Base-by-base conservation (phyloP, 345 rosid genomes). In the Pistacia atlantica region DNA sequence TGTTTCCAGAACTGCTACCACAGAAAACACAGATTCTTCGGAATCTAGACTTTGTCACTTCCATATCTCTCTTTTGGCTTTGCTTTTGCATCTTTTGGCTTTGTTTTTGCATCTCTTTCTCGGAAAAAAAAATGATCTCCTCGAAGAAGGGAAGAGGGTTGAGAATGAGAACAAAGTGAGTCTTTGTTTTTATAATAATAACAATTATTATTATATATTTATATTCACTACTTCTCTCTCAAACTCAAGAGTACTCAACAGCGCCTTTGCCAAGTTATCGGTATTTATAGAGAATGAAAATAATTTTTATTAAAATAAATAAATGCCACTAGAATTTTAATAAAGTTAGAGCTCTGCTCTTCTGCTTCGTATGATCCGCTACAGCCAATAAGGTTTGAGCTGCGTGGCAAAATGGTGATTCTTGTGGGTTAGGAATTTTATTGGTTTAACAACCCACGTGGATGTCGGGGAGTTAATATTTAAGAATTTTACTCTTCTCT, bases 11-110 rank as follows among this genome's bases (percentile, higher is more conserved):
- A 79, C 90, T 87, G 87, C 97, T 94, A 16, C 97, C 96, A 69
- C 97, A 92, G 59, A 94, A 94, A 61, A 94, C 98, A 81, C 98
- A 94, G 71, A 94, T 89, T 84, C 97, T 88, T 79, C 81, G 71
- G 77, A 94, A 94, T 86, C 94, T 90, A 0, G 98, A 89, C 80
- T 84, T 84, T 72, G 84, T 81, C 76, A 83, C 86, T 76, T 86
- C 89, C 90, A 85, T 86, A 9, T 69, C 74, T 54, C 11, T 65
- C 64, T 67, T 8, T 64, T 42, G 46, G 46, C 60, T 68, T 3
- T 57, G n/a, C 77, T 66, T 80, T 59, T 72, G 20, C 74, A 46
- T 83, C 66, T 58, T 72, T 75, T 49, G 42, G 42, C 60, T 68
- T 2, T 56, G n/a, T 79, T 66, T 80, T 59, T 72, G n/a, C 73